Percentiles rank a stretch among this genome's conserved stretches.
Conservation (phyloP, 306 rosid genomes). For the Vigna reflexopilosa region DNA sequence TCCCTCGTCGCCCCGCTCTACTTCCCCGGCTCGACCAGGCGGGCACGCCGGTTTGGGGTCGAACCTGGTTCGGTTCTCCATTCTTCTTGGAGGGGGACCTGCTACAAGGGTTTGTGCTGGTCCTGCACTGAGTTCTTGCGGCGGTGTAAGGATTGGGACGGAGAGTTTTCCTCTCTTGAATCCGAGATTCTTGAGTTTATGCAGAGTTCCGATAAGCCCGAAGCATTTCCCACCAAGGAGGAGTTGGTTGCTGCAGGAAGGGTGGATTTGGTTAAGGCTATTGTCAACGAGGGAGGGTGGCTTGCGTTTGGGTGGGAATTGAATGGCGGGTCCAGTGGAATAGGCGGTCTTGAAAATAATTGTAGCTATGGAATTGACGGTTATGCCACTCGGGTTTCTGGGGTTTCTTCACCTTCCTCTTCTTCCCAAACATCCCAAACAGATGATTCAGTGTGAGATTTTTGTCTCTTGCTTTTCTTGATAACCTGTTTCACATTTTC, state of each 20-base stretch:
- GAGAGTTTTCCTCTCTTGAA: slow-evolving; percentile 63
- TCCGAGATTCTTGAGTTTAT: slow-evolving; percentile 85
- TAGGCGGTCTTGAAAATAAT: slow-evolving; percentile 27
- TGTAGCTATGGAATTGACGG: slow-evolving; percentile 28
- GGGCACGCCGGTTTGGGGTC: slow-evolving; percentile 21
- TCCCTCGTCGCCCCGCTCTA: slow-evolving; percentile 32
- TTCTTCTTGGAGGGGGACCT: background rate
- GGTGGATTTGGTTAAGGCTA: slow-evolving; percentile 78
- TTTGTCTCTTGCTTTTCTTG: background rate
- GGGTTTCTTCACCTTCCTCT: slow-evolving; percentile 45
- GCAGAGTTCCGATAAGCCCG: slow-evolving; percentile 68
- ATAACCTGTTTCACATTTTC: slow-evolving; percentile 4
- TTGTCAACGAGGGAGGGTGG: slow-evolving; percentile 81
- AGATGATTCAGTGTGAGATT: slow-evolving; percentile 72
- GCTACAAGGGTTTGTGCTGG: slow-evolving; percentile 39
- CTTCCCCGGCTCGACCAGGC: slow-evolving; percentile 16
- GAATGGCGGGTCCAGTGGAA: slow-evolving; percentile 44
- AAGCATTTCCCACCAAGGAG: slow-evolving; percentile 71
- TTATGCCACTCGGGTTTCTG: slow-evolving; percentile 41
- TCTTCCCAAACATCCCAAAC: slow-evolving; percentile 34
- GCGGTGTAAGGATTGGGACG: slow-evolving; percentile 63
- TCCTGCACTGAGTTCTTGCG: slow-evolving; percentile 57
- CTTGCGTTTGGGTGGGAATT: slow-evolving; percentile 87
- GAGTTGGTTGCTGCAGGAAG: slow-evolving; percentile 82
- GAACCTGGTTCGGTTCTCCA: background rate